phyloP scores from a whole-genome alignment of 2,329 filamentous ascomycete genomes.

The Boeremia exigua region DNA sequence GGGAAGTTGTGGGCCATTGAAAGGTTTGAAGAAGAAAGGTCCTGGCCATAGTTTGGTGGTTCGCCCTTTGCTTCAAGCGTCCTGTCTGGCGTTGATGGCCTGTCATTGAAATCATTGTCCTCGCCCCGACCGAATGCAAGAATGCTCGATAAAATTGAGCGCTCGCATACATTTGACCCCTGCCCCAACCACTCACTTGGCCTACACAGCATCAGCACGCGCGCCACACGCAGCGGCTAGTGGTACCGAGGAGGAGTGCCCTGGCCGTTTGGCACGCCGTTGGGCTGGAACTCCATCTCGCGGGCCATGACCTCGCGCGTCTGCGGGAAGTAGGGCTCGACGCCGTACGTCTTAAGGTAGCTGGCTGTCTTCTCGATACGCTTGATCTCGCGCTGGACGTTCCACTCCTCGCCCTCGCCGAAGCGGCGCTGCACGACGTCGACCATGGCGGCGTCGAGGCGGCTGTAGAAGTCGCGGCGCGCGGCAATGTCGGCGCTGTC shows the following conservation, averaged over 20 bases:
- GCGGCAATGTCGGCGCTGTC: constrained; percentile 57
- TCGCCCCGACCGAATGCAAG: neutral
- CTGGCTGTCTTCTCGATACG: constrained; percentile 62
- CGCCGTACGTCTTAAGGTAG: constrained; percentile 59
- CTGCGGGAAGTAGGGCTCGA: constrained; percentile 61
- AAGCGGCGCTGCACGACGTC: constrained; percentile 59
- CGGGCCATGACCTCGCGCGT: constrained; percentile 58
- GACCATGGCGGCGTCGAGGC: constrained; percentile 59
- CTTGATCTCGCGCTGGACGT: constrained; percentile 60
- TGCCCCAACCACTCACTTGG: neutral
- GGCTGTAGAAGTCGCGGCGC: constrained; percentile 57
- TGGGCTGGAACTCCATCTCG: constrained; percentile 45
- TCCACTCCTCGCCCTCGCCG: constrained; percentile 60
- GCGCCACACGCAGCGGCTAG: constrained; percentile 25
- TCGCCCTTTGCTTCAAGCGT: neutral
- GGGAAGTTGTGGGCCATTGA: neutral
- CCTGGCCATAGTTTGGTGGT: too few relatives aligned
- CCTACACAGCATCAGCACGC: constrained; percentile 20
- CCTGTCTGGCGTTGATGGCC: neutral
- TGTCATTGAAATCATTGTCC: neutral
- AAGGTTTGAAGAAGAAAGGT: neutral
- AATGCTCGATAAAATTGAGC: neutral
- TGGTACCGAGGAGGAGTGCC: constrained; percentile 47
- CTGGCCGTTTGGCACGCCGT: constrained; percentile 35
- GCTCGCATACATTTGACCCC: neutral